Percentiles rank a stretch among this genome's conserved stretches.
Evolutionary conservation across 164 flowering plant genomes (phyloP).

Genomic region (Umbellularia californica): DNA sequence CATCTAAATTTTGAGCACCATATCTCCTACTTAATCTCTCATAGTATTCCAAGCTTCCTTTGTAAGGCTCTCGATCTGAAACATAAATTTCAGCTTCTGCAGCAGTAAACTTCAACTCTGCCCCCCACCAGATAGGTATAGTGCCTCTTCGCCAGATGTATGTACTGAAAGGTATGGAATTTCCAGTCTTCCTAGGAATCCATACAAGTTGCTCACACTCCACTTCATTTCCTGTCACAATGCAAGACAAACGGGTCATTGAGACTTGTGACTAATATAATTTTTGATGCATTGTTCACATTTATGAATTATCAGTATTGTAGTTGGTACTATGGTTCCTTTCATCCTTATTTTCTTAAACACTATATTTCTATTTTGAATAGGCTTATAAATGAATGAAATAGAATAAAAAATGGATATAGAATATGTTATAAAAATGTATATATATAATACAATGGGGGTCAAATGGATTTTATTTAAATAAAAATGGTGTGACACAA

Average conservation of each 20-base stretch:
- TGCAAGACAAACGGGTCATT: neutral
- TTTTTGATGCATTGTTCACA: too few species aligned
- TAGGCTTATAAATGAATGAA: too few species aligned
- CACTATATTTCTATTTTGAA: too few species aligned
- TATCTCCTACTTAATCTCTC: conserved; percentile 82
- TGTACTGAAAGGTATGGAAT: conserved; percentile 82
- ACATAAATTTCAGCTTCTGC: conserved; percentile 99
- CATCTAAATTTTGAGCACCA: conserved; percentile 55
- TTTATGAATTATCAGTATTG: too few species aligned
- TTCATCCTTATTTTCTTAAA: too few species aligned
- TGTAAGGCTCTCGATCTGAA: conserved; percentile 76
- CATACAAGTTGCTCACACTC: conserved; percentile 98
- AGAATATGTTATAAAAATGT: too few species aligned
- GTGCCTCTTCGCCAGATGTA: conserved; percentile 97
- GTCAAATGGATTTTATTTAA: too few species aligned
- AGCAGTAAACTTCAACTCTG: conserved; percentile 89
- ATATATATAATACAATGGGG: too few species aligned
- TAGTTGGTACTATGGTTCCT: too few species aligned
- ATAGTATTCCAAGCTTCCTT: conserved; percentile 81
- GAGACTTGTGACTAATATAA: too few species aligned
- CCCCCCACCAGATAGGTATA: conserved; percentile 99
- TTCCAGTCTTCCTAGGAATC: conserved; percentile 68
- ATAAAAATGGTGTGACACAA: too few species aligned
- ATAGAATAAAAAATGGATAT: too few species aligned
- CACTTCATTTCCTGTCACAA: conserved; percentile 87